Percentiles rank a stretch among this genome's conserved stretches.
phyloP scores from a whole-genome alignment of 129 eudicot species.

The Flaveria bidentis region DNA sequence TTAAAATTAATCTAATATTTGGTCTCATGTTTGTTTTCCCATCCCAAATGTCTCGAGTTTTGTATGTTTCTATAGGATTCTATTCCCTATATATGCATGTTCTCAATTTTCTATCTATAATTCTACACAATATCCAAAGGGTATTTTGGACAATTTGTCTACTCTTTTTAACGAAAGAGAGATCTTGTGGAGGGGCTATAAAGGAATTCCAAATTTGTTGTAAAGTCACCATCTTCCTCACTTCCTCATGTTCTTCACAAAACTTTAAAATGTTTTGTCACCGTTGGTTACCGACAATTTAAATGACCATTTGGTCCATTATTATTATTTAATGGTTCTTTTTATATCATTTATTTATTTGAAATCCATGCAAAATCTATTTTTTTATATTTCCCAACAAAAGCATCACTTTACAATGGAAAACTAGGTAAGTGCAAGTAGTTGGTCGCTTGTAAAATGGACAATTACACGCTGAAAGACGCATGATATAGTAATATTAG shows the following conservation, averaged over 20 bases:
- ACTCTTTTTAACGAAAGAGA: background rate
- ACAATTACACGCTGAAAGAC: background rate
- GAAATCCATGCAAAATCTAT: background rate
- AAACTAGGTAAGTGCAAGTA: background rate
- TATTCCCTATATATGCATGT: background rate
- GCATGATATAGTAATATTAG: too few species aligned
- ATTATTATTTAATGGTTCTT: background rate
- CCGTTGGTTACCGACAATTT: conserved; percentile 33
- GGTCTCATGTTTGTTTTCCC: too few species aligned
- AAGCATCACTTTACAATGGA: background rate
- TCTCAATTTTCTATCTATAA: background rate
- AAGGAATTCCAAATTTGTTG: conserved; percentile 21
- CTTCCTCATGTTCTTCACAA: conserved; percentile 30
- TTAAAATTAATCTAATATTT: too few species aligned
- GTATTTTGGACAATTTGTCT: background rate
- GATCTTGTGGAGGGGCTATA: conserved; percentile 17
- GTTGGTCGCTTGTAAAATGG: background rate
- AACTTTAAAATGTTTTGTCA: conserved; percentile 26
- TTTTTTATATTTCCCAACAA: background rate
- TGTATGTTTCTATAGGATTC: too few species aligned
- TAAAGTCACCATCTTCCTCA: conserved; percentile 39
- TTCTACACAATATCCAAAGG: background rate
- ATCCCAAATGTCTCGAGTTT: too few species aligned
- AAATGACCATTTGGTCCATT: conserved; percentile 23
- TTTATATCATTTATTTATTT: background rate